Evolutionary conservation across 176 grass and related monocot genomes (phyloP).

Genomic region (Paspalum notatum): DNA sequence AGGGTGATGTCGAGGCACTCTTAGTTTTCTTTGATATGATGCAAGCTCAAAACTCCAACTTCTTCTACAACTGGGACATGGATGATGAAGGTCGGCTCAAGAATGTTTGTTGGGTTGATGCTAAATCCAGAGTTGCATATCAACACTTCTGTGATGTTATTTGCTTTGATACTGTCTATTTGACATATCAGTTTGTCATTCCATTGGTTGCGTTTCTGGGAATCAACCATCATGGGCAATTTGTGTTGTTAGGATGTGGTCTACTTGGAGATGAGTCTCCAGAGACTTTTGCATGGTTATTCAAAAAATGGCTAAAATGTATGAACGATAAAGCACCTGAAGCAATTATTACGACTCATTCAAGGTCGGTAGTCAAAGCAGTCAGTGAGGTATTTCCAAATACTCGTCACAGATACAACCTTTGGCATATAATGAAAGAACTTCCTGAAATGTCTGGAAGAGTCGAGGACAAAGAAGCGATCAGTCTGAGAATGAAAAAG

Average conservation of each 20-base stretch:
- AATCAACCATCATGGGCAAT: slow-evolving; percentile 87
- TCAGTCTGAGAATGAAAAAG: slow-evolving; percentile 78
- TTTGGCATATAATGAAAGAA: slow-evolving; percentile 95
- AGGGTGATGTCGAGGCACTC: slow-evolving; percentile 76
- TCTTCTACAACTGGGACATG: slow-evolving; percentile 89
- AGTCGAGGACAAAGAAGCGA: slow-evolving; percentile 85
- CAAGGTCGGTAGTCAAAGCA: slow-evolving; percentile 65
- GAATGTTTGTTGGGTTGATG: slow-evolving; percentile 90
- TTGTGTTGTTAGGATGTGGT: slow-evolving; percentile 85
- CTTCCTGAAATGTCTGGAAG: slow-evolving; percentile 86
- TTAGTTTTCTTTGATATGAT: slow-evolving; percentile 83
- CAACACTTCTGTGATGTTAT: slow-evolving; percentile 82
- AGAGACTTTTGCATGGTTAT: slow-evolving; percentile 82
- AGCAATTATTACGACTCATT: slow-evolving; percentile 79
- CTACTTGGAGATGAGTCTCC: slow-evolving; percentile 77
- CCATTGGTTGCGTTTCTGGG: slow-evolving; percentile 82
- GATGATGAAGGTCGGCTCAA: slow-evolving; percentile 81
- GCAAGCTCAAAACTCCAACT: slow-evolving; percentile 75
- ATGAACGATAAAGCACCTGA: slow-evolving; percentile 82
- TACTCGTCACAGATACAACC: slow-evolving; percentile 74
- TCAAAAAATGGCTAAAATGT: slow-evolving; percentile 84
- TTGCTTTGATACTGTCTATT: slow-evolving; percentile 80
- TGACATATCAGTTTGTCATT: slow-evolving; percentile 72
- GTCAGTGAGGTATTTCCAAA: slow-evolving; percentile 63
- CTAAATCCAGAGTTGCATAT: slow-evolving; percentile 77